phyloP scores from a whole-genome alignment of 352 stramenopile genomes.

The Phytophthora foliorum region DNA sequence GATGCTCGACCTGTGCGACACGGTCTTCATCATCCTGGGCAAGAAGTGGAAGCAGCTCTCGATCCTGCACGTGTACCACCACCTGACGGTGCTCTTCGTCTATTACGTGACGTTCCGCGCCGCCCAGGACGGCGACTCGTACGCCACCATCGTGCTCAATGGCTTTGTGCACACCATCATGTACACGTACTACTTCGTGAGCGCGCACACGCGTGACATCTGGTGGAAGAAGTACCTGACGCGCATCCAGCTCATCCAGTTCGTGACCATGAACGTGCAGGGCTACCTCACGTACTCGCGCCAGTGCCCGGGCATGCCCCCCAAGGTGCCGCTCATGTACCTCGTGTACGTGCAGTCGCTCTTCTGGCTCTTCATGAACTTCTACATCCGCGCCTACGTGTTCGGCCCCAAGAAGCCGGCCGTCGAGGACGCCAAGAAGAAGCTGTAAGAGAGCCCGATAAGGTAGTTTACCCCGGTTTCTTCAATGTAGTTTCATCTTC shows the following conservation, averaged over 20 bases:
- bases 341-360: conserved; percentile 96
- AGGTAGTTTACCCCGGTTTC: conserved; percentile 24
- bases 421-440: conserved; percentile 46
- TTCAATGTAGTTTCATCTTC: conserved; percentile 23
- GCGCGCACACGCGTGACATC: conserved; percentile 96
- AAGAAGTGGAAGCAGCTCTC: conserved; percentile 98
- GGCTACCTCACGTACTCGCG: conserved; percentile 78
- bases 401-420: conserved; percentile 52
- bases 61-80: conserved; percentile 98
- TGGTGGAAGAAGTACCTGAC: conserved; percentile 98
- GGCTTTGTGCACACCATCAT: conserved; percentile 98
- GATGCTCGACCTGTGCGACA: conserved; percentile 91
- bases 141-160: conserved; percentile 96
- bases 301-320: conserved; percentile 81
- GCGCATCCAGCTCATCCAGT: conserved; percentile 95
- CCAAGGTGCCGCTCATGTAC: conserved; percentile 89
- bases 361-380: conserved; percentile 96
- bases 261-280: conserved; percentile 82
- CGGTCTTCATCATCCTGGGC: conserved; percentile 97
- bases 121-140: conserved; percentile 96
- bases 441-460: conserved; percentile 33
- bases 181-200: conserved; percentile 99
- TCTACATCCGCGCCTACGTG: conserved; percentile 94
- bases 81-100: conserved; percentile 96
- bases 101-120: conserved; percentile 96